These are phyloP conservation scores for Paraurostyla sp. DNA, from an alignment of 73 alveolate genomes.

Conservation along the genomic window DNA sequence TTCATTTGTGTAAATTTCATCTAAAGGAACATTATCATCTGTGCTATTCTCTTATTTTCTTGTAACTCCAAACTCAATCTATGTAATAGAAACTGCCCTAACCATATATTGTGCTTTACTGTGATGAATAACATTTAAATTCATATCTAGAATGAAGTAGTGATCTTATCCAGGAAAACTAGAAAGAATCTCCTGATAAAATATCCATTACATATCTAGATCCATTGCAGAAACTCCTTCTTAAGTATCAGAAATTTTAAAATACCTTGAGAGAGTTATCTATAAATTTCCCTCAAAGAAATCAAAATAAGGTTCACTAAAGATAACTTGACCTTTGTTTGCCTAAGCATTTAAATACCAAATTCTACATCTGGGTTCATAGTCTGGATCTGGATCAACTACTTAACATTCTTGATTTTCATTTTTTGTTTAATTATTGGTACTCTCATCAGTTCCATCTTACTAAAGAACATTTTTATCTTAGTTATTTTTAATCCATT, in stretches of 20 bases:
- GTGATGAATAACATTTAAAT: neutral
- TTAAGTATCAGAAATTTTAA: neutral
- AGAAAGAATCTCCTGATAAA: neutral
- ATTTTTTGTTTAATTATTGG: too few species aligned
- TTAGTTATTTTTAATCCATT: neutral
- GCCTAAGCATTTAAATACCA: constrained; percentile 26
- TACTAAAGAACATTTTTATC: too few species aligned
- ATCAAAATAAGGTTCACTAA: constrained; percentile 41
- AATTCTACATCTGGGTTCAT: constrained; percentile 72
- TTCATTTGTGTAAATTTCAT: neutral
- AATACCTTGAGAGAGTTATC: constrained; percentile 23
- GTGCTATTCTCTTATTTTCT: neutral
- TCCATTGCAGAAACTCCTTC: constrained; percentile 55
- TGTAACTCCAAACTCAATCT: constrained; percentile 45
- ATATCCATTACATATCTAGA: constrained; percentile 8
- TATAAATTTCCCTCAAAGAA: neutral
- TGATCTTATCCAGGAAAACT: constrained; percentile 24
- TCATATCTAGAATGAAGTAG: constrained; percentile 44
- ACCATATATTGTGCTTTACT: constrained; percentile 6
- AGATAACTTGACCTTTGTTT: neutral
- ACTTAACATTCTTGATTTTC: neutral
- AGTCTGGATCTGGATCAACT: neutral
- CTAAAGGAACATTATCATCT: neutral
- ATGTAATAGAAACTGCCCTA: neutral
- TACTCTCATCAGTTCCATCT: too few species aligned